A percentile compares a stretch with the other conserved stretches of the same genome.
Conservation (phyloP, 352 stramenopile species). For the Phytophthora brassicae region DNA sequence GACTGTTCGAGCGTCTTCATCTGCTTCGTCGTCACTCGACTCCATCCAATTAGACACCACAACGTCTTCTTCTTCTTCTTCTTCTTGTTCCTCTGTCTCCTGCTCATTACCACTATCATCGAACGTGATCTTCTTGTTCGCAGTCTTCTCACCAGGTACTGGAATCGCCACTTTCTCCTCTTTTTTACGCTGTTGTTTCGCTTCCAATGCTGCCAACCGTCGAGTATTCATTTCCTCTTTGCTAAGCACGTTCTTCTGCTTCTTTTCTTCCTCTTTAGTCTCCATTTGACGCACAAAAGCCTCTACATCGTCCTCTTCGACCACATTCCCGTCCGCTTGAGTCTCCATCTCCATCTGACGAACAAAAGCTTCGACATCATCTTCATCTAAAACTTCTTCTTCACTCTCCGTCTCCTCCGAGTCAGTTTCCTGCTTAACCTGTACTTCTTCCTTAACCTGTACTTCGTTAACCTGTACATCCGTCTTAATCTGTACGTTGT, state of each 20-base stretch:
- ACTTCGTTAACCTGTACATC: too few relatives aligned
- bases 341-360: constrained; percentile 35
- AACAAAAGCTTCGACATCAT: constrained; percentile 46
- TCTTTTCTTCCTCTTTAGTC: constrained; percentile 1
- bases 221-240: constrained; percentile 33
- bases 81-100: constrained; percentile 35
- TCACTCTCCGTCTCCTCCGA: constrained; percentile 9
- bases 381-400: constrained; percentile 16
- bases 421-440: neutral
- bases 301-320: constrained; percentile 38
- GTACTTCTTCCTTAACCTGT: constrained; percentile 10
- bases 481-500: constrained; percentile 1
- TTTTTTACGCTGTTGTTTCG: constrained; percentile 42
- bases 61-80: neutral
- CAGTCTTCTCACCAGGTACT: constrained; percentile 21
- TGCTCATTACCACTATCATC: constrained; percentile 66
- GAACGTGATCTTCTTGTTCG: constrained; percentile 79
- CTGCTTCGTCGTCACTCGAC: constrained; percentile 54
- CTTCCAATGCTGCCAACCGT: constrained; percentile 54
- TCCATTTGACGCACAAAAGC: constrained; percentile 45
- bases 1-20: constrained; percentile 13
- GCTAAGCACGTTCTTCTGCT: constrained; percentile 19
- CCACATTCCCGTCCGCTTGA: neutral
- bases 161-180: constrained; percentile 34
- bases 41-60: constrained; percentile 56